Percentiles rank a stretch among this genome's conserved stretches.
Evolutionary conservation across 768 basidiomycete species (phyloP).

Genomic region (Clathrus columnatus): DNA sequence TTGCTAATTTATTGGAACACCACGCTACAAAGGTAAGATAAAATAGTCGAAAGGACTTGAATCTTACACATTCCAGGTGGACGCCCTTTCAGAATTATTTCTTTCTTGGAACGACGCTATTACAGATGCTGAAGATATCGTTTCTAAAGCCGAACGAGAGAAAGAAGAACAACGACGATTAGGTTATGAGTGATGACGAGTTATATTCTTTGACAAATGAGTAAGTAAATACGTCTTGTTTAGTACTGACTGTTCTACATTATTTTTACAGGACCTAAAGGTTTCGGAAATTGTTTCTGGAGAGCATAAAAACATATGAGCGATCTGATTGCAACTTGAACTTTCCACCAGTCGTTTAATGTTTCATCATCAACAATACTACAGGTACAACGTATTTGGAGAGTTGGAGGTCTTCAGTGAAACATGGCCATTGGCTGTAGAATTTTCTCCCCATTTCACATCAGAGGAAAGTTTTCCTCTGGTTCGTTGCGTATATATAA

Average conservation of each 20-base stretch:
- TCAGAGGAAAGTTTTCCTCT: neutral
- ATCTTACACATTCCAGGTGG: conserved; percentile 41
- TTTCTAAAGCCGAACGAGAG: conserved; percentile 50
- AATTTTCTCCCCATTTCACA: conserved; percentile 9
- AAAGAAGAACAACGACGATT: conserved; percentile 50
- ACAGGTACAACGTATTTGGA: neutral
- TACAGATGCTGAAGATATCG: conserved; percentile 53
- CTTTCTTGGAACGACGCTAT: conserved; percentile 78
- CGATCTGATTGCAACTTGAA: too few species aligned
- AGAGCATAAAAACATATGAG: too few species aligned
- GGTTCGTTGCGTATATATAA: neutral
- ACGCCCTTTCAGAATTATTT: conserved; percentile 74
- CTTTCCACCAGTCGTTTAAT: too few species aligned
- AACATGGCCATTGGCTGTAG: conserved; percentile 1
- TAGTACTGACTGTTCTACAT: neutral
- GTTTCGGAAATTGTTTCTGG: too few species aligned
- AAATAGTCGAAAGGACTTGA: neutral
- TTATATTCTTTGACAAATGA: neutral
- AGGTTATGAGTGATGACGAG: conserved; percentile 39
- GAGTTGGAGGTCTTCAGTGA: conserved; percentile 3
- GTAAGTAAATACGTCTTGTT: neutral
- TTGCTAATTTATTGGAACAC: conserved; percentile 54
- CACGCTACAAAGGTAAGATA: conserved; percentile 61
- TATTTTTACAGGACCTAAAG: too few species aligned
- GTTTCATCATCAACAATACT: too few species aligned